A percentile compares a stretch with the other conserved stretches of the same genome.
phyloP scores from a whole-genome alignment of 2,329 filamentous ascomycete species.

The Mollisia scopiformis region DNA sequence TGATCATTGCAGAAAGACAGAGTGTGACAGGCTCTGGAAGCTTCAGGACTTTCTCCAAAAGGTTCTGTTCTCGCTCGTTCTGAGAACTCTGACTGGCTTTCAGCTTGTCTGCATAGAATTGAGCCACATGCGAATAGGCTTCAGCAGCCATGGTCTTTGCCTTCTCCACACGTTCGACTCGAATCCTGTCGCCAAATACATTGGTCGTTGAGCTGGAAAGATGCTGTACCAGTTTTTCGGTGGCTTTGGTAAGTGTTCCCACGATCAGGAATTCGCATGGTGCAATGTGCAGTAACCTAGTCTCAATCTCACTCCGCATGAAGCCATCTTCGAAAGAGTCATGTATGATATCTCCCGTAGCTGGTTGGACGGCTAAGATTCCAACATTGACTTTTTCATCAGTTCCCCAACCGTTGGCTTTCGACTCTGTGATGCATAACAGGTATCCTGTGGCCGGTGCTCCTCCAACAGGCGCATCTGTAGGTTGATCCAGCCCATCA shows the following conservation, averaged over 20 bases:
- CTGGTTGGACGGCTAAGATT: constrained; percentile 90
- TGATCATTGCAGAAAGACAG: constrained; percentile 96
- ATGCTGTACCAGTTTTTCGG: constrained; percentile 89
- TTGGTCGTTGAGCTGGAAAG: constrained; percentile 88
- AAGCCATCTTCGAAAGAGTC: constrained; percentile 97
- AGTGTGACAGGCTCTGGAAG: constrained; percentile 86
- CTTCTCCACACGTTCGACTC: constrained; percentile 79
- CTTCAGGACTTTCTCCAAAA: constrained; percentile 85
- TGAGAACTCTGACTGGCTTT: constrained; percentile 56
- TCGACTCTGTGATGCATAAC: constrained; percentile 86
- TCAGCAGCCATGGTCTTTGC: constrained; percentile 82
- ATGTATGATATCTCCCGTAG: constrained; percentile 94
- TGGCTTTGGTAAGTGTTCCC: constrained; percentile 85
- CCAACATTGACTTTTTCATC: constrained; percentile 95
- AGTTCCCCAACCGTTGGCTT: constrained; percentile 77
- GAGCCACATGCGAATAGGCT: constrained; percentile 84
- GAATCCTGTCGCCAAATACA: constrained; percentile 87
- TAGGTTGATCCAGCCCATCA: constrained; percentile 69
- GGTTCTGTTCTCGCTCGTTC: constrained; percentile 59
- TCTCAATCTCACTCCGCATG: constrained; percentile 96
- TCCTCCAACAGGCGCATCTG: constrained; percentile 58
- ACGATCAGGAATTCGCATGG: constrained; percentile 95
- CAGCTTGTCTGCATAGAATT: constrained; percentile 89
- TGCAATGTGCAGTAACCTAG: constrained; percentile 89
- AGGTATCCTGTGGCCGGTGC: constrained; percentile 79